Base-by-base conservation (phyloP, 441 rosid genomes). In the Daphne laureola region DNA sequence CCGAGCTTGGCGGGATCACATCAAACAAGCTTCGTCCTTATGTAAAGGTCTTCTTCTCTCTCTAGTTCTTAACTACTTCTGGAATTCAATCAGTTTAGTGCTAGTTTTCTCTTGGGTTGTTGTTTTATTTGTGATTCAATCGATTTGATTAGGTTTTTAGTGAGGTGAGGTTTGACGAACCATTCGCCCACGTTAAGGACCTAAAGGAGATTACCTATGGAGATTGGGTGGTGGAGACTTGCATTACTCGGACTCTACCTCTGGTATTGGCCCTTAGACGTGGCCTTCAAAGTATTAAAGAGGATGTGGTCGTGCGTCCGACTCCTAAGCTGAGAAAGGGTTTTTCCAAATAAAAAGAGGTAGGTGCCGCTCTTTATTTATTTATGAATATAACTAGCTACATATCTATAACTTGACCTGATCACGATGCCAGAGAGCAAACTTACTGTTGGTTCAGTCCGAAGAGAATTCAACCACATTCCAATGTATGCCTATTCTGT, bases 211-310 rank as follows among this genome's bases (percentile, higher is more conserved):
- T 56, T 38, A 80, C 73, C 60, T 84, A 80, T 45, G 70, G 66
- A 36, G 81, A 73, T 38, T 52, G 78, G 57, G 67, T 71, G 63
- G 78, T 92, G 42, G 88, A 84, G 73, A 77, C 73, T 13, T 81
- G 84, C 66, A 61, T 86, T 60, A 84, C 81, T 14, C 80, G 83
- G 49, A 81, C 78, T 45, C 71, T 86, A 67, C 78, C 88, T 53
- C 95, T 90, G 35, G 97, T 92, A 9, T 73, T 92, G 78, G 77
- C 89, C 51, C 81, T 92, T 53, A 78, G 84, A 64, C 58, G 57
- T 23, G 98, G 97, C 6, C 75, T 92, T 0, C 62, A 71, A 67
- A 72, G 81, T 15, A 65, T 92, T 13, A 64, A 64, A 55, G 82
- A 69, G 45, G 90, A 82, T 59, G 74, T 92, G 3, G 77, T n/a